Conservation (phyloP, 75 land plant species). For the Sequoiadendron giganteum region DNA sequence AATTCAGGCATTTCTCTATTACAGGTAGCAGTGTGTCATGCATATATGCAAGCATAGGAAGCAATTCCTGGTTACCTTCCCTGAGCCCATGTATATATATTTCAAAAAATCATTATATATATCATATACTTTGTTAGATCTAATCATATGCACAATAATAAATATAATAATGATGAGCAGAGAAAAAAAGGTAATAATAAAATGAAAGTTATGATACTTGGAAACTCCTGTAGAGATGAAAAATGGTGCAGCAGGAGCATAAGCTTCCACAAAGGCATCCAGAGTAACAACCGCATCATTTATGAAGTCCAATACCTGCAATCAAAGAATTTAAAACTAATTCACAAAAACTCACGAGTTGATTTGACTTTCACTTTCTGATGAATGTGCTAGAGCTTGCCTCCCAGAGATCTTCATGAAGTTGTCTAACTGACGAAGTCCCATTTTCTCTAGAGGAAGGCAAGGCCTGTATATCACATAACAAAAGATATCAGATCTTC, state of each 20-base stretch:
- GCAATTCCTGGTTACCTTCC: slow-evolving; percentile 54
- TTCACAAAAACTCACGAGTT: neutral
- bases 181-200: neutral
- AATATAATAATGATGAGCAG: neutral
- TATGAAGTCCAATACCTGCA: slow-evolving; percentile 87
- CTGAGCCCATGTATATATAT: slow-evolving; percentile 32
- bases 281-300: slow-evolving; percentile 83
- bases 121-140: neutral
- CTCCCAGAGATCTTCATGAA: slow-evolving; percentile 51
- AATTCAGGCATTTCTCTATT: slow-evolving; percentile 49
- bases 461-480: slow-evolving; percentile 28
- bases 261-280: slow-evolving; percentile 73
- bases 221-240: slow-evolving; percentile 43
- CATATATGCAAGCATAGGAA: slow-evolving; percentile 48
- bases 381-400: slow-evolving; percentile 18
- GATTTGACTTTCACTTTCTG: neutral
- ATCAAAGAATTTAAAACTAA: neutral
- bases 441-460: slow-evolving; percentile 23
- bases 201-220: slow-evolving; percentile 1
- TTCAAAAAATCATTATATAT: neutral
- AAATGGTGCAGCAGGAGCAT: slow-evolving; percentile 67
- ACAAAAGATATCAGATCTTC: neutral
- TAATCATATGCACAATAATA: neutral
- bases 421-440: slow-evolving; percentile 17
- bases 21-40: slow-evolving; percentile 75